Percentiles rank a stretch among this genome's conserved stretches.
These are phyloP conservation scores for Medicago truncatula DNA, from an alignment of 306 rosid species.

Conservation along the genomic window MtrunA17r5.0-ANR NC_053044.1:23562001-23562500, in stretches of 20 bases:
- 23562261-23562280: background rate
- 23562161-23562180: too few relatives aligned
- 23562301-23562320: background rate
- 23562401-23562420: conserved; percentile 6
- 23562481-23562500: too few relatives aligned
- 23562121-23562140: too few relatives aligned
- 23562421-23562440: too few relatives aligned
- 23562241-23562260: too few relatives aligned
- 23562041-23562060: conserved; percentile 4
- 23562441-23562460: too few relatives aligned
- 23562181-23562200: too few relatives aligned
- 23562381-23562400: background rate
- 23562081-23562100: too few relatives aligned
- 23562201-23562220: too few relatives aligned
- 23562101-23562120: too few relatives aligned
- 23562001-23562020: conserved; percentile 8
- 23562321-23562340: background rate
- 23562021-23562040: background rate
- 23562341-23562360: background rate
- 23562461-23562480: too few relatives aligned
- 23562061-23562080: background rate
- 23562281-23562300: background rate
- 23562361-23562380: background rate
- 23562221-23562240: background rate
- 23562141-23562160: too few relatives aligned